Percentiles rank a stretch among this genome's conserved stretches.
These are phyloP conservation scores for Phytopythium montanum DNA, from an alignment of 352 stramenopile species.

Conservation along the genomic window DNA sequence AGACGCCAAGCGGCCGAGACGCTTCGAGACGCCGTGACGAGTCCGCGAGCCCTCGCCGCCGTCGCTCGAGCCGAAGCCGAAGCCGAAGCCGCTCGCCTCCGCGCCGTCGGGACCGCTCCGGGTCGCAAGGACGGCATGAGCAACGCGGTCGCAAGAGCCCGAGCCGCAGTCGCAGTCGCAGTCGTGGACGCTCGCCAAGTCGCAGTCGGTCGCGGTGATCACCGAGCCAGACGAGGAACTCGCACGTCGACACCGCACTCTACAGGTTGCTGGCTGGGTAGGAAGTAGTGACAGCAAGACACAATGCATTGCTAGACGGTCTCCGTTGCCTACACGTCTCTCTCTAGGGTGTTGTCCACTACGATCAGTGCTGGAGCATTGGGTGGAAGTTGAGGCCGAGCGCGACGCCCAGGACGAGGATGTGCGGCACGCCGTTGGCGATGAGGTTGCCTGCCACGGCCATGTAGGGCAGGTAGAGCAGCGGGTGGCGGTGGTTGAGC, in stretches of 20 bases:
- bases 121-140: neutral
- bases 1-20: neutral
- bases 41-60: neutral
- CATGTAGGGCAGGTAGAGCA: slow-evolving; percentile 73
- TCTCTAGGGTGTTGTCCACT: neutral
- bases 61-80: neutral
- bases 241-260: neutral
- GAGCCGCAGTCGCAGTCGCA: neutral
- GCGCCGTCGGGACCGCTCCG: neutral
- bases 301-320: neutral
- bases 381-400: slow-evolving; percentile 52
- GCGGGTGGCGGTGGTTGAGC: slow-evolving; percentile 63
- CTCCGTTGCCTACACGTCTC: neutral
- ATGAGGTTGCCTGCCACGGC: slow-evolving; percentile 59
- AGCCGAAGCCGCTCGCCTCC: neutral
- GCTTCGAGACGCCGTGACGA: neutral
- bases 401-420: slow-evolving; percentile 56
- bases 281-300: neutral
- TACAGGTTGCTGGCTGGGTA: neutral
- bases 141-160: neutral
- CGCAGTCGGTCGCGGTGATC: neutral
- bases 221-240: neutral
- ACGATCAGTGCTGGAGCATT: slow-evolving; percentile 33
- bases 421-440: slow-evolving; percentile 66
- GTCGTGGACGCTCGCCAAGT: slow-evolving; percentile 6